Evolutionary conservation across 176 grass and related monocot species (phyloP), one percentile per base, ranked within the genome.

Genomic region (Pontederia crassipes): DNA sequence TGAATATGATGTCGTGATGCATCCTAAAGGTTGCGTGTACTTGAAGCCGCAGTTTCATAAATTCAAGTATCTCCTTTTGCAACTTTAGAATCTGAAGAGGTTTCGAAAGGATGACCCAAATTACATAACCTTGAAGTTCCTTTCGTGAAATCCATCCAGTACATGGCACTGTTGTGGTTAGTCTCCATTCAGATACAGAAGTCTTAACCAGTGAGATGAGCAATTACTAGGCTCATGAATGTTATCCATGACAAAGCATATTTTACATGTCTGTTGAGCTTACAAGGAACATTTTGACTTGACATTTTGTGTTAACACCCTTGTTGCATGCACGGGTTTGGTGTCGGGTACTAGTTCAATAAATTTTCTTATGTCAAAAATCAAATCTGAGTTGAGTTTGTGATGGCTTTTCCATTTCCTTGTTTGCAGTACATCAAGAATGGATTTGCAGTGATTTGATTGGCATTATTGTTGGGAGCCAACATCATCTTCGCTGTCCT

Each of bases 231-330:
- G 12, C 20, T 55, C 66, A 64, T 63, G 63, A 77, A 65, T 71
- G 79, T 66, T 88, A 10, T 70, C 81, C 10, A 69, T 80, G 81
- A 81, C 87, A 40, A 75, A 55, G 55, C 81, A 77, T 28, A 75
- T 88, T 45, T 81, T 67, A 28, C 68, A 76, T 8, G 76, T 97
- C 66, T 85, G 81, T 73, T 50, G 62, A 52, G 78, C 86, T 12
- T 97, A 97, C 66, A 85, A 85, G 81, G 52, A 75, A 72, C 83
- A 88, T 24, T 85, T 97, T 61, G 92, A 83, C 45, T 13, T 83
- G 28, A 84, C 81, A 52, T 91, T 85, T 80, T 78, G 62, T 0
- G 28, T 64, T 9, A 64, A 80, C 58, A 97, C 76, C 14, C 84
- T 97, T 68, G 83, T 91, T 8, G 81, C 87, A 26, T 82, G 87